Evolutionary conservation across 179 eudicot genomes (phyloP), one percentile per base, ranked within the genome.

Genomic region (Beta macrorhiza): DNA sequence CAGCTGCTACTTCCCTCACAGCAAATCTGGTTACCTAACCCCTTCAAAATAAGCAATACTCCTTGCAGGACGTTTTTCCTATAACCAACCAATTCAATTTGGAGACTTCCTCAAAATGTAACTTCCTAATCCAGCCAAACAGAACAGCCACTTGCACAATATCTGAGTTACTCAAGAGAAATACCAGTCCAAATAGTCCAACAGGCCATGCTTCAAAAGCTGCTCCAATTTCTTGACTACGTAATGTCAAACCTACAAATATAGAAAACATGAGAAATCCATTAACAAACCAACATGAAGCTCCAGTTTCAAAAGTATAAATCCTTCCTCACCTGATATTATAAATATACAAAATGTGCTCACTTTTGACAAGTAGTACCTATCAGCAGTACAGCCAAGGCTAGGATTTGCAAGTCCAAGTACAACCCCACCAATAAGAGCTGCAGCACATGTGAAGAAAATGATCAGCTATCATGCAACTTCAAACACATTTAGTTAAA

Each of bases 121-220:
- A 37, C 75, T 64, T 22, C 49, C 8, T 5, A 22, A 5, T n/a
- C 5, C 79, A 45, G 49, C 19, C 56, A 64, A 16, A 45, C 32
- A 53, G 22, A 22, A 45, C 32, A 53, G 22, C 29, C 58, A 73
- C 62, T 3, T 55, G 45, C n/a, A 59, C 20, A 15, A 20, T 44
- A 45, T 29, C 12, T 37, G 47, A 77, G 68, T 17, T 13, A 76
- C 62, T 62, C 63, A 56, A 87, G 80, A 80, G 55, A 82, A 89
- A 84, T 91, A 95, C 99, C 82, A 95, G 90, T 85, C 99, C 99
- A 78, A 90, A 92, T 42, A 92, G 57, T 76, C 93, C 98, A 81
- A 91, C 95, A 75, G 93, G 98, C 99, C 99, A 95, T 62, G 99
- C 99, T 85, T 92, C 93, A 76, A 83, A 82, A 68, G 98, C 95